Base-by-base conservation (phyloP, 345 rosid genomes). In the Lepidium didymum region DNA sequence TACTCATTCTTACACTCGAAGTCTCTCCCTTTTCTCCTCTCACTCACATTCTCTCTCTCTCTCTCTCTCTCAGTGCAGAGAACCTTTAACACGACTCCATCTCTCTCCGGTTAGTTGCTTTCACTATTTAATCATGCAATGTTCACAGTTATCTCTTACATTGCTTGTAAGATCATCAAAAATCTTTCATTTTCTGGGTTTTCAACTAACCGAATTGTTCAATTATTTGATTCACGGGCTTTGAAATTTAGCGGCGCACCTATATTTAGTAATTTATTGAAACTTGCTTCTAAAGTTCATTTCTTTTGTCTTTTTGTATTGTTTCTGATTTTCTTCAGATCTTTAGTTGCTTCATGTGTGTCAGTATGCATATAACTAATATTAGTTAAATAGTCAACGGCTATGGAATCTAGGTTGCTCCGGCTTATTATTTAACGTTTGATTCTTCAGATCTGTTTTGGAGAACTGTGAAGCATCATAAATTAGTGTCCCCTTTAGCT, bases 371-470 rank as follows among this genome's bases (percentile, higher is more conserved):
- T 38, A 62, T 68, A 40, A 8, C 34, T 65, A 56, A 38, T 29
- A 57, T 21, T 37, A 37, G 46, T 12, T 47, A 40, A 65, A 50
- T 41, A 50, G 21, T 50, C 31, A 65, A 36, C 37, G 38, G 53
- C 35, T 67, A 56, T 27, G 73, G 58, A 61, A 61, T 67, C 78
- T 60, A 43, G 25, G 53, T 74, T 66, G 56, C 77, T 73, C 61
- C 19, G 31, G 45, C 21, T 44, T 38, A 64, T 56, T 21, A 41
- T 64, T 45, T 31, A 12, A 18, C 62, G 7, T 19, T 29, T 13
- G 12, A 9, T 15, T 25, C 38, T 61, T 54, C 74, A 75, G 78
- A 75, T 75, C 78, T 75, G 78, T 62, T 62, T 15, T 75, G 38
- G 78, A 62, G 49, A 68, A 61, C 21, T 56, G 78, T 67, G 74